Percentiles rank a stretch among this genome's conserved stretches.
phyloP scores from a whole-genome alignment of 768 basidiomycete genomes.

The Kwoniella newhampshirensis region DNA sequence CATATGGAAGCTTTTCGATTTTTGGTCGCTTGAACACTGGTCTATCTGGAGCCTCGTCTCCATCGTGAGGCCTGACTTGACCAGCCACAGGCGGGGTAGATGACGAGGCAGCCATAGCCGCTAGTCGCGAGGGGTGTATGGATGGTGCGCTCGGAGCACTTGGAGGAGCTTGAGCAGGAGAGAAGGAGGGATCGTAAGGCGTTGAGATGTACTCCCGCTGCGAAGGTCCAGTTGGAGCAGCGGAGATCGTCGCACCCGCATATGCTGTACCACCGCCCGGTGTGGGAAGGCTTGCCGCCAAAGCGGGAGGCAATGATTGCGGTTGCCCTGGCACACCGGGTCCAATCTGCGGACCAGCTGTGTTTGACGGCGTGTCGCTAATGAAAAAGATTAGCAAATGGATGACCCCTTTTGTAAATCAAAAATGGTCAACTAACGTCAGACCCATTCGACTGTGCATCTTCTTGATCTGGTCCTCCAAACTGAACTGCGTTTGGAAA shows the following conservation, averaged over 20 bases:
- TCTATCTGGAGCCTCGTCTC: conserved; percentile 66
- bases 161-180: conserved; percentile 19
- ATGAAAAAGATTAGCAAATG: not conserved
- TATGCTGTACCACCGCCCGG: conserved; percentile 59
- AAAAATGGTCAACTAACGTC: conserved; percentile 18
- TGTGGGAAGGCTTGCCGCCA: conserved; percentile 63
- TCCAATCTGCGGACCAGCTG: conserved; percentile 76
- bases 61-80: conserved; percentile 59
- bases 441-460: conserved; percentile 73
- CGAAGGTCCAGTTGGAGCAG: conserved; percentile 79
- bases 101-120: conserved; percentile 59
- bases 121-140: conserved; percentile 69
- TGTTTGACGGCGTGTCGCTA: conserved; percentile 51
- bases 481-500: conserved; percentile 87
- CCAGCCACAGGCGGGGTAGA: conserved; percentile 57
- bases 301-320: conserved; percentile 60
- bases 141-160: conserved; percentile 55
- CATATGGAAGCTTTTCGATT: conserved; percentile 80
- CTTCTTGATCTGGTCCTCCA: conserved; percentile 97
- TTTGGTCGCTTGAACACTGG: conserved; percentile 81
- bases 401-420: not conserved
- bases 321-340: conserved; percentile 57
- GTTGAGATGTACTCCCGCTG: conserved; percentile 46
- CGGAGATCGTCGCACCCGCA: conserved; percentile 77
- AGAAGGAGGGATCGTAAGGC: conserved; percentile 29